These are phyloP conservation scores for Pichia thaimueangensis DNA, from an alignment of 805 yeast species.

Conservation along the genomic window DNA sequence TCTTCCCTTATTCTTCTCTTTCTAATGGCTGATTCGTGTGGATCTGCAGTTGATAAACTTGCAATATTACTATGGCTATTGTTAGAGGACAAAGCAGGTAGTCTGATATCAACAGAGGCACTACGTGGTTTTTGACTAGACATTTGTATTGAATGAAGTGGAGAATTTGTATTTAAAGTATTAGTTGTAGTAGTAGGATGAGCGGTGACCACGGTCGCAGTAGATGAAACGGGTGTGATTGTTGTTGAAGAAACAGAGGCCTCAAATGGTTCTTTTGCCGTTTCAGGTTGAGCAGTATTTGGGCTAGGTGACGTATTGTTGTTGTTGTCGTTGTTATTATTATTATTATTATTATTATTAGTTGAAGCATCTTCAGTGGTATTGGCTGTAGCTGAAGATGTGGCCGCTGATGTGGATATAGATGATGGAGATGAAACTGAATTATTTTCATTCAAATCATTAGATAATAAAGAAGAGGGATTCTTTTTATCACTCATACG, in stretches of 20 bases:
- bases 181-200: neutral
- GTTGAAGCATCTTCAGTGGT: neutral
- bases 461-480: neutral
- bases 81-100: conserved; percentile 7
- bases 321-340: neutral
- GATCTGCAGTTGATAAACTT: conserved; percentile 7
- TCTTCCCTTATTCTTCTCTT: conserved; percentile 26
- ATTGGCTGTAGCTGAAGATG: neutral
- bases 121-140: conserved; percentile 15
- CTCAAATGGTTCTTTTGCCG: too few relatives aligned
- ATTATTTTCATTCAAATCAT: neutral
- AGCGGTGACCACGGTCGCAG: too few relatives aligned
- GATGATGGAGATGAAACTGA: neutral
- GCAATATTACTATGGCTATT: conserved; percentile 3
- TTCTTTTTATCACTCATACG: conserved; percentile 27
- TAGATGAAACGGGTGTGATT: too few relatives aligned
- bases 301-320: neutral
- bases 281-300: too few relatives aligned
- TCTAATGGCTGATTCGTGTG: conserved; percentile 17
- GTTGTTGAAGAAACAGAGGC: too few relatives aligned
- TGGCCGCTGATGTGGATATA: neutral
- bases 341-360: neutral
- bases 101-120: conserved; percentile 21
- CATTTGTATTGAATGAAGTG: neutral
- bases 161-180: neutral